These are phyloP conservation scores for Elongisporangium prolatum DNA, from an alignment of 352 stramenopile genomes.

Conservation along the genomic window DNA sequence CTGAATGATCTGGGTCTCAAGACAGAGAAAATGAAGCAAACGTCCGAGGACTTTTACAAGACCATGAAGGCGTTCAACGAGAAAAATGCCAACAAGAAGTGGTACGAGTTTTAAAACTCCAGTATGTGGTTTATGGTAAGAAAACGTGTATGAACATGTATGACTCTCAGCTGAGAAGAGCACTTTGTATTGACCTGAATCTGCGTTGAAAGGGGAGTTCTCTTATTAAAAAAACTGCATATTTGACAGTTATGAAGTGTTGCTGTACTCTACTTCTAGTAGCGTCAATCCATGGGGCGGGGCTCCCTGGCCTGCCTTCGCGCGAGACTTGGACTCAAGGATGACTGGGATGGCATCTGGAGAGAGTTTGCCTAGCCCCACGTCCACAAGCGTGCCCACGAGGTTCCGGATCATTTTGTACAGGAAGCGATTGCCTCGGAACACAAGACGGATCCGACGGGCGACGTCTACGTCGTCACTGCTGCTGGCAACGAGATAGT, in stretches of 20 bases:
- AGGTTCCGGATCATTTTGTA: slow-evolving; percentile 88
- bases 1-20: slow-evolving; percentile 69
- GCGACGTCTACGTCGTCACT: slow-evolving; percentile 21
- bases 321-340: slow-evolving; percentile 42
- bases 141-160: neutral
- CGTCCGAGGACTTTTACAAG: slow-evolving; percentile 77
- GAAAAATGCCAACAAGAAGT: slow-evolving; percentile 83
- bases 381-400: slow-evolving; percentile 74
- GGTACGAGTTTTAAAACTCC: slow-evolving; percentile 84
- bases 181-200: too few relatives aligned
- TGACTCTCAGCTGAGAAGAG: neutral
- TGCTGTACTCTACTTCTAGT: slow-evolving; percentile 13
- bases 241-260: neutral
- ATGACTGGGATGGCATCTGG: slow-evolving; percentile 38
- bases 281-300: slow-evolving; percentile 66
- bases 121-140: neutral
- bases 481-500: slow-evolving; percentile 13
- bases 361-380: slow-evolving; percentile 43
- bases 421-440: slow-evolving; percentile 69
- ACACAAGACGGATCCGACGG: slow-evolving; percentile 35
- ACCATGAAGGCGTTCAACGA: slow-evolving; percentile 85
- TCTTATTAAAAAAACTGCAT: neutral
- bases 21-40: slow-evolving; percentile 81
- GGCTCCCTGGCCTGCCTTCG: slow-evolving; percentile 55
- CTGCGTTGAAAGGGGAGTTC: too few relatives aligned